Base-by-base conservation (phyloP, 331 rosid genomes). In the Saraca asoca region DNA sequence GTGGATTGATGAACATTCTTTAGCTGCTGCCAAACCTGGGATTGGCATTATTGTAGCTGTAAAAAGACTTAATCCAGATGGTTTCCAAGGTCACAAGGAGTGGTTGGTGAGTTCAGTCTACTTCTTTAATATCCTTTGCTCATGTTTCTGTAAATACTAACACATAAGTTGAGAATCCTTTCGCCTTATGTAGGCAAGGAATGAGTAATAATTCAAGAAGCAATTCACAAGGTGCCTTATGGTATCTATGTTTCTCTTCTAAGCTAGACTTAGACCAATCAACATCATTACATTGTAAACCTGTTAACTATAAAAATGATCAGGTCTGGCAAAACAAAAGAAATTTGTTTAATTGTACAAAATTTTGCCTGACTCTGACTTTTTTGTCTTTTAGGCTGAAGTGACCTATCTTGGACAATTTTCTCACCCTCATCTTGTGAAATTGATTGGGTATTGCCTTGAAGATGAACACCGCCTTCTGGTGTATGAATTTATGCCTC, bases 401-500 rank as follows among this genome's bases (percentile, higher is more conserved):
- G 95, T 94, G 73, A 88, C 88, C 71, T 88, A 86, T 69, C 89
- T 94, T 4, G 96, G 99, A 59, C 92, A 83, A 50, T 64, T 94
- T 55, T 78, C 82, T 75, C 91, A 94, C 71, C 91, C 95, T 49
- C 83, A 94, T 85, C 86, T 94, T 0, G 97, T 94, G 76, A 94
- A 72, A 74, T 70, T 94, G 77, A 73, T 88, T 68, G 97, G 97
- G 44, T 94, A 80, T 68, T 88, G 97, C 85, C 80, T 90, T 64
- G 95, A 94, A 76, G 97, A 90, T 58, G 92, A 88, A 64, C 97
- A 94, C 51, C 90, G 87, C 37, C 91, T 94, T 56, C 74, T 94
- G 48, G 97, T 80, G 51, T 88, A 86, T 18, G 99, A 94, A 54
- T 90, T 88, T 74, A 94, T 94, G 97, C 97, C 97, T 12, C 87